phyloP scores from a whole-genome alignment of 2,329 filamentous ascomycete genomes.

The Pseudogymnoascus sp. region DNA sequence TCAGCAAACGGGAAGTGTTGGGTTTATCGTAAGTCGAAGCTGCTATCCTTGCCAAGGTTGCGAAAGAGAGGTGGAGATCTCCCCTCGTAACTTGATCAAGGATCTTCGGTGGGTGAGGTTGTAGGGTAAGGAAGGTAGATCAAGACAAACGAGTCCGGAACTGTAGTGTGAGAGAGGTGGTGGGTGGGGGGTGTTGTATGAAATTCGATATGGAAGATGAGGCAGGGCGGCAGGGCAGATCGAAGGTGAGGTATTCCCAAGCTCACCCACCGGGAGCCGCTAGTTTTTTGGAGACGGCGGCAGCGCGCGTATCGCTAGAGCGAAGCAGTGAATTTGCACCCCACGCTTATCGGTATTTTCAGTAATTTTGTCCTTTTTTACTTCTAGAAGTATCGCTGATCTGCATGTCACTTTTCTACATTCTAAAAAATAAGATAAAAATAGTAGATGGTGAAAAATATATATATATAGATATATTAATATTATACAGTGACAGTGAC shows the following conservation, averaged over 20 bases:
- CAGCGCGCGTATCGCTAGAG: slow-evolving; percentile 10
- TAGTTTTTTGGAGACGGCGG: slow-evolving; percentile 9
- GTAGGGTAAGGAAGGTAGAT: neutral
- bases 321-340: neutral
- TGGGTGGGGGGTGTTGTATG: neutral
- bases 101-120: neutral
- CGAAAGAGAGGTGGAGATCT: slow-evolving; percentile 29
- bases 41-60: slow-evolving; percentile 9
- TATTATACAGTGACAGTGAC: too few relatives aligned
- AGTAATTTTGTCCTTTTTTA: slow-evolving; percentile 7
- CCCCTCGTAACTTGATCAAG: slow-evolving; percentile 24
- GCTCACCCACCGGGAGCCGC: slow-evolving; percentile 2
- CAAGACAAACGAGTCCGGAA: neutral
- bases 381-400: neutral
- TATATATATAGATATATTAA: too few relatives aligned
- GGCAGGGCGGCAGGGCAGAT: neutral
- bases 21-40: slow-evolving; percentile 10
- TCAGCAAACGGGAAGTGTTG: slow-evolving; percentile 9
- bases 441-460: neutral
- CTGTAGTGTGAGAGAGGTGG: neutral
- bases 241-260: slow-evolving; percentile 10
- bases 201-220: neutral
- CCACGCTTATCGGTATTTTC: slow-evolving; percentile 4
- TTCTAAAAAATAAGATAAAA: neutral
- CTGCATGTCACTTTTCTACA: neutral